Conservation (phyloP, 2,329 filamentous ascomycete genomes). For the Apiospora hydei region DNA sequence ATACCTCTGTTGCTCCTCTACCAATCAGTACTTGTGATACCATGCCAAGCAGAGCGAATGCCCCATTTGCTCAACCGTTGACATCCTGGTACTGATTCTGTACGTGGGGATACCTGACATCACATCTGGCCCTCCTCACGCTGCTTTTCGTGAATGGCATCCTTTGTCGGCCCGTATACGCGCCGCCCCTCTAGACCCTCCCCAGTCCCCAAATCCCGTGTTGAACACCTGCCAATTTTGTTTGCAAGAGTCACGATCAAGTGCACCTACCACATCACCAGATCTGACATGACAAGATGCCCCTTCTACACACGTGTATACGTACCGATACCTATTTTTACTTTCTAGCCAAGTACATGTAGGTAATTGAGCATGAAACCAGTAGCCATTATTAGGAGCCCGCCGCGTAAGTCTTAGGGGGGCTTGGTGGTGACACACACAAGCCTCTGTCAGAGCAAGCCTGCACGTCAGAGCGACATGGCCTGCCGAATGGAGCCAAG, state of each 20-base stretch:
- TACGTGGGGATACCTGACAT: conserved; percentile 15
- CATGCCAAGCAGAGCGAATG: conserved; percentile 2
- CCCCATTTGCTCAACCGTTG: neutral
- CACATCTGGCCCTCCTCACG: neutral
- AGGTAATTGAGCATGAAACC: neutral
- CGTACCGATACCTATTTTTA: neutral
- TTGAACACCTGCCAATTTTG: neutral
- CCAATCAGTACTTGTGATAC: neutral
- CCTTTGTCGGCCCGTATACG: conserved; percentile 3
- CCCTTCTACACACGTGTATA: neutral
- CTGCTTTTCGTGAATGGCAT: conserved; percentile 9
- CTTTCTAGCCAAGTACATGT: neutral
- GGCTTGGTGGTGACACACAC: neutral
- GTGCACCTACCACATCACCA: neutral
- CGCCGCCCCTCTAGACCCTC: neutral
- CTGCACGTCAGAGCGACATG: conserved; percentile 4
- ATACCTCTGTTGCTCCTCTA: neutral
- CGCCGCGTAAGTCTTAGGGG: neutral
- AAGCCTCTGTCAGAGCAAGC: neutral
- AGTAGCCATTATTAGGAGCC: neutral
- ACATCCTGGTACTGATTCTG: neutral
- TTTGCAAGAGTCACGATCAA: neutral
- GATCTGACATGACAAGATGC: neutral
- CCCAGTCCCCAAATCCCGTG: neutral
- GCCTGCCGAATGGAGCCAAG: conserved; percentile 6